Percentiles rank a stretch among this genome's conserved stretches.
phyloP scores from a whole-genome alignment of 202 grass and related monocot species.

The Schoenoplectus triqueter region DNA sequence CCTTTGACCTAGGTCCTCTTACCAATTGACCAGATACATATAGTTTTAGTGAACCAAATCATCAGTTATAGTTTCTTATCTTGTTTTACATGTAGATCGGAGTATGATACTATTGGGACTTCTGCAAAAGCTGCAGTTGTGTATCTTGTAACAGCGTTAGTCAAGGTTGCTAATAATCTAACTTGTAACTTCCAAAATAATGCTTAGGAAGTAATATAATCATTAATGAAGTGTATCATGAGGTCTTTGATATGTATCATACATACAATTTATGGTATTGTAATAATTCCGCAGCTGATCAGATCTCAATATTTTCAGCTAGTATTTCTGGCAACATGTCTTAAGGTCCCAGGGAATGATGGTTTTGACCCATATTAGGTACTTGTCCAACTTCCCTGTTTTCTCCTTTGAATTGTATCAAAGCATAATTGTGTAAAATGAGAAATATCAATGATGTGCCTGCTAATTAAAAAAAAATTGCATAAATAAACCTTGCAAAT shows the following conservation, averaged over 20 bases:
- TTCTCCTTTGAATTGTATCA: constrained; percentile 4
- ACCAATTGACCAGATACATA: neutral
- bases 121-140: constrained; percentile 80
- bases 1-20: constrained; percentile 10
- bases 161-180: constrained; percentile 64
- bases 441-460: neutral
- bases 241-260: constrained; percentile 2
- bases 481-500: neutral
- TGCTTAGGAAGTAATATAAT: constrained; percentile 7
- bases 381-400: neutral
- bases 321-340: constrained; percentile 89
- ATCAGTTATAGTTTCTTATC: constrained; percentile 8
- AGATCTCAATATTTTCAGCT: constrained; percentile 61
- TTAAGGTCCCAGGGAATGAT: constrained; percentile 97
- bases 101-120: constrained; percentile 92
- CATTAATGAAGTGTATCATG: neutral
- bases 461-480: neutral
- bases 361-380: constrained; percentile 96
- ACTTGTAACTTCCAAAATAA: constrained; percentile 28
- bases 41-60: neutral
- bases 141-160: constrained; percentile 85
- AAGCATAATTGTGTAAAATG: constrained; percentile 6
- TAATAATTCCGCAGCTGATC: constrained; percentile 41
- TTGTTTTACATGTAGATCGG: constrained; percentile 64
- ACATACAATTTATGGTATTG: neutral